phyloP scores from a whole-genome alignment of 768 basidiomycete genomes.

The Exidia glandulosa region DNA sequence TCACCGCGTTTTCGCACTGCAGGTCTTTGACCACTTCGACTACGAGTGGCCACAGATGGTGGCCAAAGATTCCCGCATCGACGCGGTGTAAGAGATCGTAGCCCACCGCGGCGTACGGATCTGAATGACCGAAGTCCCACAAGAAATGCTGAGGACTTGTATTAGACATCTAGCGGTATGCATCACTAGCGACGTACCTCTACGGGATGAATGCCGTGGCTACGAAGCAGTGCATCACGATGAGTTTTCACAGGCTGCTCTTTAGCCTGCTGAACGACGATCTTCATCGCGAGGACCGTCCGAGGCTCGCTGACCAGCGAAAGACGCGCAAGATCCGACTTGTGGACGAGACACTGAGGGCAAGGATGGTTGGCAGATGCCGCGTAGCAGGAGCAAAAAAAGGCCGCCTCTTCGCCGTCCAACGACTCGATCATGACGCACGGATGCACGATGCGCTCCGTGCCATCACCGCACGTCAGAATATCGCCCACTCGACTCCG shows the following conservation, averaged over 20 bases:
- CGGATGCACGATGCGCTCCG: constrained; percentile 15
- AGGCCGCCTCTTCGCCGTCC: constrained; percentile 20
- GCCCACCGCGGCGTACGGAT: constrained; percentile 14
- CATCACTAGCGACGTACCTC: constrained; percentile 8
- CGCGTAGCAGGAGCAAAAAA: constrained; percentile 16
- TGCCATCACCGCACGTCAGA: constrained; percentile 12
- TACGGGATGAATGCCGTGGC: constrained; percentile 9
- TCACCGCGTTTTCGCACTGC: constrained; percentile 7
- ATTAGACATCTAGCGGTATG: background rate
- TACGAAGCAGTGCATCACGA: too few relatives aligned
- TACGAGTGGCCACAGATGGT: constrained; percentile 16
- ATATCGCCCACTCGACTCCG: constrained; percentile 16
- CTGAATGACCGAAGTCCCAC: constrained; percentile 16
- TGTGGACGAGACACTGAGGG: constrained; percentile 19
- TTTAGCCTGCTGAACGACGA: constrained; percentile 11
- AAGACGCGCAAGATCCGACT: constrained; percentile 13
- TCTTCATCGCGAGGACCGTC: constrained; percentile 12
- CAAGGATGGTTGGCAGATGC: constrained; percentile 20
- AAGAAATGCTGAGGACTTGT: constrained; percentile 13
- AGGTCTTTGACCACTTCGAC: constrained; percentile 9
- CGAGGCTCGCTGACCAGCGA: background rate
- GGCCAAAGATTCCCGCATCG: constrained; percentile 18
- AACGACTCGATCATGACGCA: constrained; percentile 20
- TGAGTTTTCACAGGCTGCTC: too few relatives aligned
- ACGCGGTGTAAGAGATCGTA: constrained; percentile 21